phyloP scores from a whole-genome alignment of 148 eudicot genomes.

The Chenopodium formosanum region DNA sequence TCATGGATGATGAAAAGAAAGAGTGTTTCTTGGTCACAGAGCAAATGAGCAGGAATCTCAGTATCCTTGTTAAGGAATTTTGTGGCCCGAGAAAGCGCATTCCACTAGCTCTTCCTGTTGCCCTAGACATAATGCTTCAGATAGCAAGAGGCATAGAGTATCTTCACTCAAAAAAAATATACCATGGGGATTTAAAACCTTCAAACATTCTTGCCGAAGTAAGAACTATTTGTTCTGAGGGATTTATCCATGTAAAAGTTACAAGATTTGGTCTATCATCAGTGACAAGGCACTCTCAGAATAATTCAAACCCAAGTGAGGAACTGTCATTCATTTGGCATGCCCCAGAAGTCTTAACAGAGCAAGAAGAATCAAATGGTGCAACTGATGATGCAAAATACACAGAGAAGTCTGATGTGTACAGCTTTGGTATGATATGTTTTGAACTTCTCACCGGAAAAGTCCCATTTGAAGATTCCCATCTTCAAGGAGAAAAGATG shows the following conservation, averaged over 20 bases:
- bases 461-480: conserved; percentile 73
- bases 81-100: conserved; percentile 47
- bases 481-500: conserved; percentile 81
- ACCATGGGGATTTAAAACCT: conserved; percentile 67
- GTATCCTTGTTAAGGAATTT: conserved; percentile 51
- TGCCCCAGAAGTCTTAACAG: conserved; percentile 65
- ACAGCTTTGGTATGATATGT: conserved; percentile 83
- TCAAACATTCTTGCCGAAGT: conserved; percentile 57
- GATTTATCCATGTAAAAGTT: conserved; percentile 58
- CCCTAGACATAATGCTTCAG: conserved; percentile 78
- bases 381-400: conserved; percentile 23
- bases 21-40: conserved; percentile 74
- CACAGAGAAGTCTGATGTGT: conserved; percentile 66
- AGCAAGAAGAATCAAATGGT: conserved; percentile 41
- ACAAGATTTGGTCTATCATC: conserved; percentile 53
- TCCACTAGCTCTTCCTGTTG: conserved; percentile 53
- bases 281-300: conserved; percentile 28
- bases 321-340: conserved; percentile 57
- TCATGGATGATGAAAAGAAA: conserved; percentile 58
- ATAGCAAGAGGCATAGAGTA: conserved; percentile 91
- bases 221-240: conserved; percentile 37
- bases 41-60: conserved; percentile 62
- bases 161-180: conserved; percentile 65
- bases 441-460: conserved; percentile 78
- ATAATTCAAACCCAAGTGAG: conserved; percentile 33